These are phyloP conservation scores for Urtica urens DNA, from an alignment of 306 rosid genomes.

Conservation along the genomic window DNA sequence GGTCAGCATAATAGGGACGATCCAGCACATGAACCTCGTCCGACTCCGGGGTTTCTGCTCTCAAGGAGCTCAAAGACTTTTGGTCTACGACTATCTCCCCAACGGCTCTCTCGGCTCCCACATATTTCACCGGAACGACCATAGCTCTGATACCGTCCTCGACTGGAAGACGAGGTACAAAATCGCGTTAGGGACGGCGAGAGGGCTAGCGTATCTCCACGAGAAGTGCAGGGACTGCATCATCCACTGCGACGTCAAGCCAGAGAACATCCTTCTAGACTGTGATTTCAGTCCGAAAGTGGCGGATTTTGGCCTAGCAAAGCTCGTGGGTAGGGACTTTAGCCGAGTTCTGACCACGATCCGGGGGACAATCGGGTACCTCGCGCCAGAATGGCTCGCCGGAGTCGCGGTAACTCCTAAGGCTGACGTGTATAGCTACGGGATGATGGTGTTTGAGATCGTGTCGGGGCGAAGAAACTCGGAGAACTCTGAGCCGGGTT, in stretches of 20 bases:
- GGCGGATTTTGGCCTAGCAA: slow-evolving; percentile 40
- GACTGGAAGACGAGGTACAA: slow-evolving; percentile 28
- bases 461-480: slow-evolving; percentile 33
- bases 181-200: slow-evolving; percentile 30
- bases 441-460: slow-evolving; percentile 29
- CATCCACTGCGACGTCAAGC: slow-evolving; percentile 39
- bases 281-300: slow-evolving; percentile 23
- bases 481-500: slow-evolving; percentile 22
- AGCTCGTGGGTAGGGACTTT: slow-evolving; percentile 28
- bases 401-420: slow-evolving; percentile 31
- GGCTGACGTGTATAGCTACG: slow-evolving; percentile 37
- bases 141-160: slow-evolving; percentile 7
- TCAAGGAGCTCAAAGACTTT: slow-evolving; percentile 15
- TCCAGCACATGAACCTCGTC: slow-evolving; percentile 34
- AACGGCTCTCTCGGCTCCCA: slow-evolving; percentile 31
- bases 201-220: slow-evolving; percentile 34
- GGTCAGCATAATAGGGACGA: slow-evolving; percentile 27
- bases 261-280: slow-evolving; percentile 37
- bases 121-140: slow-evolving; percentile 36
- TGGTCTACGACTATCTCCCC: slow-evolving; percentile 33
- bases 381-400: slow-evolving; percentile 44
- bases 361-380: slow-evolving; percentile 41
- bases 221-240: slow-evolving; percentile 37
- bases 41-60: slow-evolving; percentile 30
- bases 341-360: slow-evolving; percentile 33